These are phyloP conservation scores for Termitomyces sp. DNA, from an alignment of 768 basidiomycete genomes.

Conservation along the genomic window DNA sequence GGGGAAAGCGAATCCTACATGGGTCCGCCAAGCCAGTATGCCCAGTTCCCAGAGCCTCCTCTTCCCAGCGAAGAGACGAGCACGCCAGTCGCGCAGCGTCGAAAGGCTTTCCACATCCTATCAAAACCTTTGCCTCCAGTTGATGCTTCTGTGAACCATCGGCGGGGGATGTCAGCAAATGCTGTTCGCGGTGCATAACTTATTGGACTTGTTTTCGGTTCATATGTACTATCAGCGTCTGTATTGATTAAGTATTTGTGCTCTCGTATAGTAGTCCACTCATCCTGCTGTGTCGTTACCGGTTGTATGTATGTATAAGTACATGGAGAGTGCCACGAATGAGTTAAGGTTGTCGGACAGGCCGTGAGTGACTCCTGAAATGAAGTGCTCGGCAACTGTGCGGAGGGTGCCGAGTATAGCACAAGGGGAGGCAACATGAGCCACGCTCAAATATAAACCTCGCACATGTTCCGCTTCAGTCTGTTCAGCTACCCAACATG, in stretches of 20 bases:
- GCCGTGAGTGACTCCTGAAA: background rate
- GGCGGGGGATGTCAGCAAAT: conserved; percentile 52
- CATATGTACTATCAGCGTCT: conserved; percentile 22
- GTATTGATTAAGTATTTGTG: conserved; percentile 19
- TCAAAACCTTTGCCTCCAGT: conserved; percentile 49
- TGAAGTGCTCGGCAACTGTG: conserved; percentile 6
- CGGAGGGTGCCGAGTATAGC: conserved; percentile 26
- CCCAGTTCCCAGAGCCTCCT: conserved; percentile 71
- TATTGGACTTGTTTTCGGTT: conserved; percentile 25
- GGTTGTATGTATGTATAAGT: conserved; percentile 19
- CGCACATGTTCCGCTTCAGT: conserved; percentile 23
- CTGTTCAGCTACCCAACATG: conserved; percentile 38
- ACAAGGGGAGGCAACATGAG: conserved; percentile 12
- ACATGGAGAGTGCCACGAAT: conserved; percentile 3
- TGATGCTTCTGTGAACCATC: conserved; percentile 41
- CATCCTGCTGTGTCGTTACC: conserved; percentile 20
- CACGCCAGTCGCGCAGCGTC: conserved; percentile 57
- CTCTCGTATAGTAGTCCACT: conserved; percentile 2
- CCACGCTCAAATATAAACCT: conserved; percentile 12
- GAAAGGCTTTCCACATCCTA: conserved; percentile 69
- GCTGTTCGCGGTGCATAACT: conserved; percentile 46
- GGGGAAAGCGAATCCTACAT: conserved; percentile 51
- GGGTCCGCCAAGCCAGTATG: conserved; percentile 72
- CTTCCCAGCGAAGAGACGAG: conserved; percentile 41
- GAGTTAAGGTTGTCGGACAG: conserved; percentile 10